Conservation (phyloP, 306 rosid species). For the Prunus mira region DNA sequence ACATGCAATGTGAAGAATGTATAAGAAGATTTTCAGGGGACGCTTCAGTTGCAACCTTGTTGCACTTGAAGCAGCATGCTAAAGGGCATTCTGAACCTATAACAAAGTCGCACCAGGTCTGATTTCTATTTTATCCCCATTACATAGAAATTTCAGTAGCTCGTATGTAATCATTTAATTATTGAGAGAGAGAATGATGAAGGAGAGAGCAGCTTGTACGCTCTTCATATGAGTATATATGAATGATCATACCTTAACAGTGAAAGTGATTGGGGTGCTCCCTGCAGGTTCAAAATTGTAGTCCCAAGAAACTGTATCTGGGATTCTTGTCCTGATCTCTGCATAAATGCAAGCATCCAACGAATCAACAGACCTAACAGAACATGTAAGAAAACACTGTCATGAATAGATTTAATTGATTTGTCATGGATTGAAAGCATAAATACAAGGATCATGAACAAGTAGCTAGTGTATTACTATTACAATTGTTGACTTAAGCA, state of each 20-base stretch:
- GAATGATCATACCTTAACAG: conserved; percentile 60
- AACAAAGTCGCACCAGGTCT: not conserved
- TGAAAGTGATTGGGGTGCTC: conserved; percentile 70
- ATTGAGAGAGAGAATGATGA: not conserved
- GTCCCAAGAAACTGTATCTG: conserved; percentile 87
- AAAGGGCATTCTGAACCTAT: not conserved
- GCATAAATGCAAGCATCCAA: conserved; percentile 76
- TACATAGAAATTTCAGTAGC: not conserved
- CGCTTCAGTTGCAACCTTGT: not conserved
- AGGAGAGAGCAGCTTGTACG: not conserved
- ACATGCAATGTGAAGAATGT: not conserved
- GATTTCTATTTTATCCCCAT: not conserved
- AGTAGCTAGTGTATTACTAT: not conserved
- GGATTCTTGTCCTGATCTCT: conserved; percentile 91
- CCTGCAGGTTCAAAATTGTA: conserved; percentile 94
- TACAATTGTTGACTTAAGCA: not conserved
- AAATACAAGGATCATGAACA: not conserved
- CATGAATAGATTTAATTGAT: not conserved
- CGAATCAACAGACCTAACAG: conserved; percentile 75
- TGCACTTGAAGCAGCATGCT: conserved; percentile 1
- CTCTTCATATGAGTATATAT: not conserved
- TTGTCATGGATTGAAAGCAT: not conserved
- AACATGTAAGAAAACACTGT: not conserved
- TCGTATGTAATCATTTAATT: not conserved
- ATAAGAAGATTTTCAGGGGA: not conserved